Conservation (phyloP, 2,329 filamentous ascomycete genomes). For the Chaetomium sp. region DNA sequence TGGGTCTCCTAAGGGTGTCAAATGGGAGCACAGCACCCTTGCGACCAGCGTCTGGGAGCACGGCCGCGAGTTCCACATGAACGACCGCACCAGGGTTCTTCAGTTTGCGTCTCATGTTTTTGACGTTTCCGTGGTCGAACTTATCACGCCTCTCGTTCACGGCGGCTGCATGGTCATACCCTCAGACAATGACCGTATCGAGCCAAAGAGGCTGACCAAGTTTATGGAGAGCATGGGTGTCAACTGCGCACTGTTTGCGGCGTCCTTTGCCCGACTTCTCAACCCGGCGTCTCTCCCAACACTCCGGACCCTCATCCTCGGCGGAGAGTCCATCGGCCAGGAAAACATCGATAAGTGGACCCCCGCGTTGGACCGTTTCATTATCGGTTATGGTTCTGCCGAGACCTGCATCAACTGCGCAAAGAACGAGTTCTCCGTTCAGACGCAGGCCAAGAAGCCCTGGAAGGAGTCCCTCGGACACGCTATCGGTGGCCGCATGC, state of each 20-base stretch:
- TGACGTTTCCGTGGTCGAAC: conserved; percentile 44
- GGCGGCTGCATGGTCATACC: conserved; percentile 46
- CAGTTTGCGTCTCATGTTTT: conserved; percentile 42
- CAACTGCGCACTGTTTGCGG: conserved; percentile 33
- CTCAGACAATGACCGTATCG: conserved; percentile 41
- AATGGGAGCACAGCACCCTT: conserved; percentile 37
- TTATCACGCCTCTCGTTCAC: conserved; percentile 42
- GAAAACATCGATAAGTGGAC: conserved; percentile 31
- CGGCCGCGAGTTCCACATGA: conserved; percentile 18
- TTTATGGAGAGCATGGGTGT: conserved; percentile 31
- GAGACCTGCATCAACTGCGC: conserved; percentile 29
- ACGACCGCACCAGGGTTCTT: conserved; percentile 26
- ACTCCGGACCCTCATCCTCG: conserved; percentile 29
- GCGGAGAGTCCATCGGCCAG: conserved; percentile 31
- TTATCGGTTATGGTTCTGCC: conserved; percentile 30
- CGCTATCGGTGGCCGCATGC: conserved; percentile 21
- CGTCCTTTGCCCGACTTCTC: conserved; percentile 33
- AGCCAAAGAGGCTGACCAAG: conserved; percentile 40
- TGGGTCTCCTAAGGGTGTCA: conserved; percentile 52
- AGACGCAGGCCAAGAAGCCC: conserved; percentile 19
- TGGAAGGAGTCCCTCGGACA: conserved; percentile 51
- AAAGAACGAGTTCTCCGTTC: conserved; percentile 30
- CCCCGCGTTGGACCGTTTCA: conserved; percentile 17
- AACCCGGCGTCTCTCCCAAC: conserved; percentile 29
- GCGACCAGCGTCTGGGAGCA: conserved; percentile 26